Evolutionary conservation across 1,284 basidiomycete genomes (phyloP).

Genomic region (Dichomitus squalens): DNA sequence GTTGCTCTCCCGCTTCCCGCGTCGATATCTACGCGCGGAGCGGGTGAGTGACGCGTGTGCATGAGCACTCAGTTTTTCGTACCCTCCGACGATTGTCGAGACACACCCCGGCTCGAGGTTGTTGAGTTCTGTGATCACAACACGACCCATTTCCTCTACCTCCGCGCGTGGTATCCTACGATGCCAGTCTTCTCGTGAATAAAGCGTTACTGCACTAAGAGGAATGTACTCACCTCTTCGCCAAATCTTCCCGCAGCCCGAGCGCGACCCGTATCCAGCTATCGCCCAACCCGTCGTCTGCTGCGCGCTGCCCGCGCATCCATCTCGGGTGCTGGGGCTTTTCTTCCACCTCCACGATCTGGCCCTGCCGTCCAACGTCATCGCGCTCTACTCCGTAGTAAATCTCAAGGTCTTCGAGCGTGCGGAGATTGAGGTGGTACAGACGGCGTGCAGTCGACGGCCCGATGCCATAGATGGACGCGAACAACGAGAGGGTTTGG

Average conservation of each 20-base stretch:
- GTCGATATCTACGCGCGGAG: slow-evolving; percentile 56
- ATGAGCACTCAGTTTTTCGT: slow-evolving; percentile 24
- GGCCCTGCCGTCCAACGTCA: slow-evolving; percentile 3
- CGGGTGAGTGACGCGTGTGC: not conserved
- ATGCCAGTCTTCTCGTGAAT: not conserved
- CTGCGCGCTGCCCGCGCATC: slow-evolving; percentile 7
- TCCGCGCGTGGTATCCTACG: slow-evolving; percentile 64
- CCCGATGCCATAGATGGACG: slow-evolving; percentile 74
- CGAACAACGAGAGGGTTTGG: slow-evolving; percentile 56
- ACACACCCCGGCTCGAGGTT: slow-evolving; percentile 59
- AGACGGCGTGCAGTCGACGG: slow-evolving; percentile 64
- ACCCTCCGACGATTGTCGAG: slow-evolving; percentile 75
- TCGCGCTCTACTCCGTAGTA: slow-evolving; percentile 59
- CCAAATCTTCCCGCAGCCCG: slow-evolving; percentile 53
- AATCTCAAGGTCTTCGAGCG: slow-evolving; percentile 60
- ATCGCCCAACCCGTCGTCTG: slow-evolving; percentile 28
- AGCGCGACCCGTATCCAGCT: slow-evolving; percentile 53
- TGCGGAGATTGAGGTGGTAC: slow-evolving; percentile 61
- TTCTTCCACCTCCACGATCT: slow-evolving; percentile 27
- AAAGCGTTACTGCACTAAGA: too few species aligned
- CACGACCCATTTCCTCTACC: slow-evolving; percentile 63
- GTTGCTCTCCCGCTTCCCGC: slow-evolving; percentile 73
- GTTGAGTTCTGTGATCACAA: slow-evolving; percentile 61
- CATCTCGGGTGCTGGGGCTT: slow-evolving; percentile 17
- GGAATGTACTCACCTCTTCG: slow-evolving; percentile 37